These are phyloP conservation scores for Kalanchoe fedtschenkoi DNA, from an alignment of 164 flowering plant genomes.

Conservation along the genomic window DNA sequence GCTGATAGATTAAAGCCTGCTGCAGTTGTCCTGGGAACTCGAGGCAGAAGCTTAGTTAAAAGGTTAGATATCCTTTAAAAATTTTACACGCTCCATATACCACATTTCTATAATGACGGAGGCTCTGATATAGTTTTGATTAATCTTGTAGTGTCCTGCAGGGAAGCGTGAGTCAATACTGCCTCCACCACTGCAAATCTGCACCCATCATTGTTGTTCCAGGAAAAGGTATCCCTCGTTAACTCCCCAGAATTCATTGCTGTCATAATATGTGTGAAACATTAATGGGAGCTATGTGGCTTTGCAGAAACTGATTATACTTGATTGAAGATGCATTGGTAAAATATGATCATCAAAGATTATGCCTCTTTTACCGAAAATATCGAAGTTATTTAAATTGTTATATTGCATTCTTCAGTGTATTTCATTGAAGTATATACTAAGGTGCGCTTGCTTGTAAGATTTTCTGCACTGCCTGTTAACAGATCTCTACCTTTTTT, in stretches of 20 bases:
- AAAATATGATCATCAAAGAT: not conserved
- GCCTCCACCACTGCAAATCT: slow-evolving; percentile 71
- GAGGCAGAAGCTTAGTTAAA: slow-evolving; percentile 62
- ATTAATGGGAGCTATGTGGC: not conserved
- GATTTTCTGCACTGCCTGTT: no score
- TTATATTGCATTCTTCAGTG: no score
- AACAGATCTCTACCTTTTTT: no score
- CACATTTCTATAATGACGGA: not conserved
- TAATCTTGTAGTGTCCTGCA: slow-evolving; percentile 51
- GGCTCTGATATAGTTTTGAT: not conserved
- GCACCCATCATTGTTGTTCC: slow-evolving; percentile 78
- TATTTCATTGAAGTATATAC: no score
- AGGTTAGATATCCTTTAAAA: slow-evolving; percentile 38
- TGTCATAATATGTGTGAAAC: not conserved
- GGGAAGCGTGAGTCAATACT: slow-evolving; percentile 78
- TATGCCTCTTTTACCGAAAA: not conserved
- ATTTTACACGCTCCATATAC: not conserved
- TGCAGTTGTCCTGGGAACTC: slow-evolving; percentile 82
- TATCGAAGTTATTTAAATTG: not conserved
- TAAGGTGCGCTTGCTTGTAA: not conserved
- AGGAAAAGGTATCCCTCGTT: slow-evolving; percentile 48
- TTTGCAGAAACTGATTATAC: not conserved
- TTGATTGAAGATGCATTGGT: not conserved
- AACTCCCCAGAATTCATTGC: not conserved
- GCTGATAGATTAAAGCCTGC: slow-evolving; percentile 77